Evolutionary conservation across 805 yeast species (phyloP).

Genomic region (Kurtzmaniella cleridarum): DNA sequence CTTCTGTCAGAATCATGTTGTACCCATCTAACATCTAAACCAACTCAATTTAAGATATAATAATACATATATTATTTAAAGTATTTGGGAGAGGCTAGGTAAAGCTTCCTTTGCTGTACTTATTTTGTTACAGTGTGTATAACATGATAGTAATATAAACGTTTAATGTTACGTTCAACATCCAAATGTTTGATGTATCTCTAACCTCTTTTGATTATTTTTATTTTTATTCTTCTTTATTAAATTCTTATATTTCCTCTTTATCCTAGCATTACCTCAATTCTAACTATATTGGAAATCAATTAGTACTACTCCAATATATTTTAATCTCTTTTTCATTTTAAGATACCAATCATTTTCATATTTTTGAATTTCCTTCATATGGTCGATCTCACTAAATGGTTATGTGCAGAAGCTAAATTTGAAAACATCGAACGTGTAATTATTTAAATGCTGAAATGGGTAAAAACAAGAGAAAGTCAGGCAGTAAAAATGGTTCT

Average conservation of each 20-base stretch:
- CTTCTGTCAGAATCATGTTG: slow-evolving; percentile 98
- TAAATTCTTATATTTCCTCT: too few species aligned
- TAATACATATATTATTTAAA: slow-evolving; percentile 4
- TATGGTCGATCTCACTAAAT: background rate
- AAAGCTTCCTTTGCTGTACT: background rate
- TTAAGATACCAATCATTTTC: slow-evolving; percentile 5
- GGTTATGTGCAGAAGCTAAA: background rate
- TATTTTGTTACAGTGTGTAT: background rate
- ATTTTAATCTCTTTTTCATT: too few species aligned
- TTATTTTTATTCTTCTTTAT: slow-evolving; percentile 6
- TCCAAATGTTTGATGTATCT: too few species aligned
- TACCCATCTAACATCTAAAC: slow-evolving; percentile 98
- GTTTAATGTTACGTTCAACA: too few species aligned
- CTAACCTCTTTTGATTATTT: slow-evolving; percentile 4
- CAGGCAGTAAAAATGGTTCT: slow-evolving; percentile 1
- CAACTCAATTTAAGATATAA: slow-evolving; percentile 7
- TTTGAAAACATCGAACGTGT: background rate
- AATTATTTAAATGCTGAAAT: slow-evolving; percentile 4
- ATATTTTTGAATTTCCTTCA: slow-evolving; percentile 6
- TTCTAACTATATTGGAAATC: too few species aligned
- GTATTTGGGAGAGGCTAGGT: slow-evolving; percentile 1
- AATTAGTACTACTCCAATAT: too few species aligned
- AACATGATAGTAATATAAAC: background rate
- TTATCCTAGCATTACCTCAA: too few species aligned
- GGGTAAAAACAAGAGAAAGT: slow-evolving; percentile 16